Conservation (phyloP, 2,329 filamentous ascomycete species). For the Aspergillus fumigatiaffinis region DNA sequence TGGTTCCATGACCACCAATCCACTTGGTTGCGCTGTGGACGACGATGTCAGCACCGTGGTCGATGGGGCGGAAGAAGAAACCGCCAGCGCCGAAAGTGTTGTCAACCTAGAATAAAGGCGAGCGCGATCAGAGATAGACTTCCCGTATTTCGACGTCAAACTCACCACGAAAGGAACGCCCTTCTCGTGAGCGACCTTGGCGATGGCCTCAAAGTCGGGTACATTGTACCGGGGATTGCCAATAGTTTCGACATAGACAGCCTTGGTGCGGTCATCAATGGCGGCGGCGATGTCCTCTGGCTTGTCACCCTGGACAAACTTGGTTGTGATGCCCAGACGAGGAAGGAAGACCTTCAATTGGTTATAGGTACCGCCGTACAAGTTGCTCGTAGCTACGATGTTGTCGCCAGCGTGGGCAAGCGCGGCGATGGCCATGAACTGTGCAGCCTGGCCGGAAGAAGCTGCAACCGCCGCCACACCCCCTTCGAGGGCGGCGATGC, state of each 20-base stretch:
- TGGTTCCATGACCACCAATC: slow-evolving; percentile 95
- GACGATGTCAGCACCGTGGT: slow-evolving; percentile 88
- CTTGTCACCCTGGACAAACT: slow-evolving; percentile 79
- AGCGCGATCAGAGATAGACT: neutral
- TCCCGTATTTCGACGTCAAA: neutral
- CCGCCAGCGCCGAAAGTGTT: slow-evolving; percentile 95
- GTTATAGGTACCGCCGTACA: slow-evolving; percentile 96
- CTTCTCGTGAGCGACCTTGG: slow-evolving; percentile 69
- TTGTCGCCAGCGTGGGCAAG: slow-evolving; percentile 89
- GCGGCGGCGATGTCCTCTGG: slow-evolving; percentile 72
- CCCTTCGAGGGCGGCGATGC: slow-evolving; percentile 91
- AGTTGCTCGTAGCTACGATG: slow-evolving; percentile 83
- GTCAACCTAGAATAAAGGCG: slow-evolving; percentile 59
- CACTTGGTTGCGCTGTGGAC: slow-evolving; percentile 95
- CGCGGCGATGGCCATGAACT: slow-evolving; percentile 83
- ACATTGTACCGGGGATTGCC: slow-evolving; percentile 93
- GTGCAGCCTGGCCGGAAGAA: slow-evolving; percentile 81
- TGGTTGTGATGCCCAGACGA: slow-evolving; percentile 80
- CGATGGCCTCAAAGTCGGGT: slow-evolving; percentile 84
- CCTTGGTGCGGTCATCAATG: slow-evolving; percentile 92
- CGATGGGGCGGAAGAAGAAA: slow-evolving; percentile 80
- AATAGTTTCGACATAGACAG: slow-evolving; percentile 86
- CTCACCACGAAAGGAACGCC: slow-evolving; percentile 61
- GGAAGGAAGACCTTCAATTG: slow-evolving; percentile 90
- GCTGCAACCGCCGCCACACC: slow-evolving; percentile 82